These are phyloP conservation scores for Dendrothele bispora DNA, from an alignment of 768 basidiomycete species.

Conservation along the genomic window DNA sequence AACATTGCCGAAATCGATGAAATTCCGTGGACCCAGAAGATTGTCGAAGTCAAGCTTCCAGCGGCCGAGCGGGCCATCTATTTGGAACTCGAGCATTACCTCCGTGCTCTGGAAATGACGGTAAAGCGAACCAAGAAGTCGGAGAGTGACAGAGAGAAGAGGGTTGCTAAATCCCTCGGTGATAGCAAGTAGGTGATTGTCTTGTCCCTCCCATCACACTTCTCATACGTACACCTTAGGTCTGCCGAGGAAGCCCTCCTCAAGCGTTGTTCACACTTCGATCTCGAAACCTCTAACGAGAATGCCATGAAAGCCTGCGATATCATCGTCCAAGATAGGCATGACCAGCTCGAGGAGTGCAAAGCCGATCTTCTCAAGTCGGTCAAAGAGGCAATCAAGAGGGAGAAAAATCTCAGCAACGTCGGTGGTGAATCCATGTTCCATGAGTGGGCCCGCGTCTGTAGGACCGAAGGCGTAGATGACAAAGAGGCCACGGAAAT, in stretches of 20 bases:
- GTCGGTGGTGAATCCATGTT: slow-evolving; percentile 74
- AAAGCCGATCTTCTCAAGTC: slow-evolving; percentile 67
- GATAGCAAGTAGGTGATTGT: slow-evolving; percentile 72
- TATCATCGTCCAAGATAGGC: slow-evolving; percentile 82
- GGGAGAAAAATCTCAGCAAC: slow-evolving; percentile 67
- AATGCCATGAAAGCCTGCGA: slow-evolving; percentile 93
- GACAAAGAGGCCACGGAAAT: slow-evolving; percentile 75
- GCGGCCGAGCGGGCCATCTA: slow-evolving; percentile 95
- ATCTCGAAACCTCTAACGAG: slow-evolving; percentile 69
- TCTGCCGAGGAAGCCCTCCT: slow-evolving; percentile 90
- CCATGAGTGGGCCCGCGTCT: slow-evolving; percentile 72
- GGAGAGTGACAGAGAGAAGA: slow-evolving; percentile 86
- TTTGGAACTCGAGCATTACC: slow-evolving; percentile 89
- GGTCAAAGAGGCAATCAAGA: slow-evolving; percentile 62
- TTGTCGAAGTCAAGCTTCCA: slow-evolving; percentile 71
- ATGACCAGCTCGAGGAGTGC: slow-evolving; percentile 77
- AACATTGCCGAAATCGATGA: slow-evolving; percentile 97
- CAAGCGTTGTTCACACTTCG: slow-evolving; percentile 95
- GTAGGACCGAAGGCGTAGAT: slow-evolving; percentile 68
- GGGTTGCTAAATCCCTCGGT: slow-evolving; percentile 84
- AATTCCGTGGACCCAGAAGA: slow-evolving; percentile 73
- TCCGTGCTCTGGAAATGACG: slow-evolving; percentile 89
- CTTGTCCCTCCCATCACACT: not conserved
- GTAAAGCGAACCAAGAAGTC: slow-evolving; percentile 59
- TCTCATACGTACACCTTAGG: slow-evolving; percentile 34